Evolutionary conservation across 306 rosid genomes (phyloP).

Genomic region (Quercus parvula): DNA sequence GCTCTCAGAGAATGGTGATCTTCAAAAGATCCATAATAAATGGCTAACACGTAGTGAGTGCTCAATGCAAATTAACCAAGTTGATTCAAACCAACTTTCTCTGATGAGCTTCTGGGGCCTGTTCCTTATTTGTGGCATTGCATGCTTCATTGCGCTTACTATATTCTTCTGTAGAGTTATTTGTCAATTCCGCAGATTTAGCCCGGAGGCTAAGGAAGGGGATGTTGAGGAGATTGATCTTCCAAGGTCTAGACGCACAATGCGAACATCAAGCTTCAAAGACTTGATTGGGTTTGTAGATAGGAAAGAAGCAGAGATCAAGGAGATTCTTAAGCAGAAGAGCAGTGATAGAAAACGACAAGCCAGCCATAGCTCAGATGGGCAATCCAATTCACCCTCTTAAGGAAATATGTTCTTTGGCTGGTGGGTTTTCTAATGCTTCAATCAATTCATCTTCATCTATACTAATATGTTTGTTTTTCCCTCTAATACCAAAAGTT

Average conservation of each 20-base stretch:
- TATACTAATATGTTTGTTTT: neutral
- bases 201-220: slow-evolving; percentile 29
- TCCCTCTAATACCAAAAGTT: neutral
- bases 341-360: slow-evolving; percentile 27
- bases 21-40: slow-evolving; percentile 72
- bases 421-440: slow-evolving; percentile 10
- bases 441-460: neutral
- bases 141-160: slow-evolving; percentile 49
- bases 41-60: slow-evolving; percentile 56
- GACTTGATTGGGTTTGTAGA: slow-evolving; percentile 52
- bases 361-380: slow-evolving; percentile 32
- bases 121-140: slow-evolving; percentile 60
- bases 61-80: slow-evolving; percentile 22
- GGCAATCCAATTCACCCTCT: slow-evolving; percentile 19
- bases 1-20: slow-evolving; percentile 81
- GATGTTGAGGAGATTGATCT: slow-evolving; percentile 38
- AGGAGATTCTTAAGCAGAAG: slow-evolving; percentile 53
- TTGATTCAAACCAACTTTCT: slow-evolving; percentile 43
- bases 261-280: slow-evolving; percentile 46
- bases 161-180: slow-evolving; percentile 45
- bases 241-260: slow-evolving; percentile 21
- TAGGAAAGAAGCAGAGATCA: slow-evolving; percentile 56
- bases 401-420: slow-evolving; percentile 15
- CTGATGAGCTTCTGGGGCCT: slow-evolving; percentile 86
- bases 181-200: slow-evolving; percentile 50